Evolutionary conservation across 192 early-diverging fungal species (phyloP).

Genomic region (Coemansia sp.): DNA sequence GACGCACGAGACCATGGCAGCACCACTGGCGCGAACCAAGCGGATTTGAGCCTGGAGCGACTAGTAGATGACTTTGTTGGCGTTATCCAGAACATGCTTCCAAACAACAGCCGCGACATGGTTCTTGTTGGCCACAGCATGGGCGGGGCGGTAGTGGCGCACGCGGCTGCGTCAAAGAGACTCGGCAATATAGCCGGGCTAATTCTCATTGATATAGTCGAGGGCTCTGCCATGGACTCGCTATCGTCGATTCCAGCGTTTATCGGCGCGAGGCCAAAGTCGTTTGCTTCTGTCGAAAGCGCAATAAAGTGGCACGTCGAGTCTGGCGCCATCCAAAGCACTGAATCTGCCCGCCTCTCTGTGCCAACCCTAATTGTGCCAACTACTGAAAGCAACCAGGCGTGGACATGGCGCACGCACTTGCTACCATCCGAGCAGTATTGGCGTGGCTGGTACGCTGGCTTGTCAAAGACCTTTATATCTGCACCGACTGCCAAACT

Average conservation of each 20-base stretch:
- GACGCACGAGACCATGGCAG: slow-evolving; percentile 79
- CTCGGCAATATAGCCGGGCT: slow-evolving; percentile 63
- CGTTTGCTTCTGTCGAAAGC: slow-evolving; percentile 24
- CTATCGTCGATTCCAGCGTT: slow-evolving; percentile 43
- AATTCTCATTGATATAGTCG: slow-evolving; percentile 78
- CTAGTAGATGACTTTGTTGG: slow-evolving; percentile 63
- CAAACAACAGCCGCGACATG: slow-evolving; percentile 57
- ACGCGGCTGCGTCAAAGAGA: slow-evolving; percentile 59
- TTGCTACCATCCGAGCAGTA: slow-evolving; percentile 64
- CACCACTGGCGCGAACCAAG: slow-evolving; percentile 49
- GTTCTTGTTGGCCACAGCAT: slow-evolving; percentile 85
- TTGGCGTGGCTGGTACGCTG: slow-evolving; percentile 69
- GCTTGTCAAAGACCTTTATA: slow-evolving; percentile 73
- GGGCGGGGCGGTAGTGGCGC: slow-evolving; percentile 77
- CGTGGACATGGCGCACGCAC: slow-evolving; percentile 65
- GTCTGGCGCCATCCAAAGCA: slow-evolving; percentile 65
- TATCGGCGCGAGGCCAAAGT: slow-evolving; percentile 35
- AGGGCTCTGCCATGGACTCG: slow-evolving; percentile 65
- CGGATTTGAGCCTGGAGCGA: slow-evolving; percentile 59
- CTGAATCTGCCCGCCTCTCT: slow-evolving; percentile 71
- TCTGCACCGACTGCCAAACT: slow-evolving; percentile 63
- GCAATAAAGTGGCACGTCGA: slow-evolving; percentile 60
- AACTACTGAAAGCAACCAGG: slow-evolving; percentile 24
- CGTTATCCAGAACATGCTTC: slow-evolving; percentile 55
- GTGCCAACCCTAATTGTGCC: slow-evolving; percentile 65